Conservation (phyloP, 305 asterid species). For the Fraxinus paxiana region DNA sequence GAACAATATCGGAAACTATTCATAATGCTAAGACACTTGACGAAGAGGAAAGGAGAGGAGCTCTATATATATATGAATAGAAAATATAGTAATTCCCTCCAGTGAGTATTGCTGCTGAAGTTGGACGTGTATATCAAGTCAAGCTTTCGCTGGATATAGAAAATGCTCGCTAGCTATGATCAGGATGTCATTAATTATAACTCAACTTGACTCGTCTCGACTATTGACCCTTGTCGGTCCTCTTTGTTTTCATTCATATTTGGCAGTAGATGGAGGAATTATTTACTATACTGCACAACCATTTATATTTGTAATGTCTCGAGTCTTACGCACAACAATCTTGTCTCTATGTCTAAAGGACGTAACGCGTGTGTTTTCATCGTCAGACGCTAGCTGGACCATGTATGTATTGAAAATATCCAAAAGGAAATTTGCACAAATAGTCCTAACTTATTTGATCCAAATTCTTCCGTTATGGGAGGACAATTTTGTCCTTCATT, state of each 20-base stretch:
- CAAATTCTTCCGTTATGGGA: not conserved
- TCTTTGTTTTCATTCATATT: no score
- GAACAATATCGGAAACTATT: not conserved
- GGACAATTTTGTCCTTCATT: not conserved
- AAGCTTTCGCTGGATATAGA: not conserved
- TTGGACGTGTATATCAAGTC: constrained; percentile 16
- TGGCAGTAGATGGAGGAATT: no score
- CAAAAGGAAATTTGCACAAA: no score
- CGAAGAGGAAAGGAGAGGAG: not conserved
- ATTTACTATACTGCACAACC: not conserved
- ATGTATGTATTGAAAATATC: not conserved
- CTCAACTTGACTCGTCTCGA: not conserved
- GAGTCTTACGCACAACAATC: not conserved
- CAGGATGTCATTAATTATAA: not conserved
- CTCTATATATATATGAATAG: not conserved
- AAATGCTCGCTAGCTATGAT: not conserved
- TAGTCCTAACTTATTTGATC: not conserved
- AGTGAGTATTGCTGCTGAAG: constrained; percentile 3
- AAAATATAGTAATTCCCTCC: not conserved
- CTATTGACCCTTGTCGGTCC: not conserved
- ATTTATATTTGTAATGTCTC: not conserved
- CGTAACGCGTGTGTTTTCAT: not conserved
- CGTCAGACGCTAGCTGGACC: not conserved
- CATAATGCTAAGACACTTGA: not conserved
- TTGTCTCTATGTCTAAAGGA: constrained; percentile 8